phyloP scores from a whole-genome alignment of 345 rosid species.

The Melastoma malabathricum region DNA sequence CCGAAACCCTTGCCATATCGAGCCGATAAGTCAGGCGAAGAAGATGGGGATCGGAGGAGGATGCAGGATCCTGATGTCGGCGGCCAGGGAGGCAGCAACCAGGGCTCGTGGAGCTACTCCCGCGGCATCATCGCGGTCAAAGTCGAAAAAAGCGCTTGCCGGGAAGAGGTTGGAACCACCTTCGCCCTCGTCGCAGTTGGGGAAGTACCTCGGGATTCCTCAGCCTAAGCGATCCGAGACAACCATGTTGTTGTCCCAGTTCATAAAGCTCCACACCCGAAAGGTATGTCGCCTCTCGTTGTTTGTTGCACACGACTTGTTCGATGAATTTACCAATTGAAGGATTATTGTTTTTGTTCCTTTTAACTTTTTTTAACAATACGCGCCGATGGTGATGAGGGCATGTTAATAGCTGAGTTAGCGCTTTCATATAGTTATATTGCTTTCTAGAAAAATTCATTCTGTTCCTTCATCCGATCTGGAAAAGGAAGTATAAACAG shows the following conservation, averaged over 20 bases:
- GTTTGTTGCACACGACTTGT: neutral
- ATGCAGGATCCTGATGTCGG: conserved; percentile 7
- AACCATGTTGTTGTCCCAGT: conserved; percentile 25
- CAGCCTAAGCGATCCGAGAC: conserved; percentile 23
- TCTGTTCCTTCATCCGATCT: no score
- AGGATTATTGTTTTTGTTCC: neutral
- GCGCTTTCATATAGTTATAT: no score
- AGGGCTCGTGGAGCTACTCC: conserved; percentile 3
- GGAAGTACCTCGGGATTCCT: conserved; percentile 24
- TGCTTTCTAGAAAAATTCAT: no score
- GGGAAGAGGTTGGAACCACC: conserved; percentile 3
- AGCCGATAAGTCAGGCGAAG: no score
- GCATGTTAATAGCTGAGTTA: no score
- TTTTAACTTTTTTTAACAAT: no score
- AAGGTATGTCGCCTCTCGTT: conserved; percentile 13
- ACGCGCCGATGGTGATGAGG: no score
- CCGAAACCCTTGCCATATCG: no score
- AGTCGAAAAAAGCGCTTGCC: neutral
- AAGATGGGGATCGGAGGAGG: conserved; percentile 10
- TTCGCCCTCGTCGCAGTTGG: conserved; percentile 22
- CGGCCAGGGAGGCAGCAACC: conserved; percentile 3
- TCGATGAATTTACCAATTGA: conserved; percentile 4
- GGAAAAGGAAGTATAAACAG: no score
- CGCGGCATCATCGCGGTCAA: conserved; percentile 3
- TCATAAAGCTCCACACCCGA: conserved; percentile 36